These are phyloP conservation scores for Vigna unguiculata DNA, from an alignment of 306 rosid genomes.

Conservation along the genomic window DNA sequence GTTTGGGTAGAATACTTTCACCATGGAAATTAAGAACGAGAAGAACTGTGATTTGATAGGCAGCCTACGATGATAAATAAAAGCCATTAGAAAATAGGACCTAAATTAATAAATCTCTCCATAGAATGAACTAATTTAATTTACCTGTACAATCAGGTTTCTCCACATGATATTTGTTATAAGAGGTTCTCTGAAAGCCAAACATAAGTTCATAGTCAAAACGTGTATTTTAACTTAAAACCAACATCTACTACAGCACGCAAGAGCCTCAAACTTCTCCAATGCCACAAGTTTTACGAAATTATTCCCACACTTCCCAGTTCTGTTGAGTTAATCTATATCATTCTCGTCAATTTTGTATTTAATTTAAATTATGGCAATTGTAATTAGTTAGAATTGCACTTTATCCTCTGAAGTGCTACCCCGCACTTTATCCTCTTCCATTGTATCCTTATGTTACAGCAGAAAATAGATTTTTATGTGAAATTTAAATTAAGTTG, in stretches of 20 bases:
- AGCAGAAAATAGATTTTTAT: neutral
- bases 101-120: constrained; percentile 23
- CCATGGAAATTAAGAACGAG: constrained; percentile 80
- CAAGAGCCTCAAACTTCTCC: constrained; percentile 4
- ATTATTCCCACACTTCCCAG: neutral
- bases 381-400: neutral
- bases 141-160: constrained; percentile 89
- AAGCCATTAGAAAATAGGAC: constrained; percentile 21
- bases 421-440: neutral
- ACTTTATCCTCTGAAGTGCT: neutral
- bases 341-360: neutral
- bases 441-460: constrained; percentile 9
- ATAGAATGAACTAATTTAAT: constrained; percentile 40
- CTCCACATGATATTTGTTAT: constrained; percentile 99
- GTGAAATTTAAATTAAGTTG: neutral
- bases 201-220: constrained; percentile 45
- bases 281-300: constrained; percentile 14
- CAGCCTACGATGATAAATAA: constrained; percentile 64
- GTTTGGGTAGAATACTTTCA: constrained; percentile 56
- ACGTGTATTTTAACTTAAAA: constrained; percentile 24
- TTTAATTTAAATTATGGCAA: constrained; percentile 8
- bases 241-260: constrained; percentile 17
- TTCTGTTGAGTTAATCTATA: neutral
- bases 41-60: constrained; percentile 80
- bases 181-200: constrained; percentile 86